Evolutionary conservation across 1,139 yeast species (phyloP).

Genomic region (Lodderomyces elongisporus): DNA sequence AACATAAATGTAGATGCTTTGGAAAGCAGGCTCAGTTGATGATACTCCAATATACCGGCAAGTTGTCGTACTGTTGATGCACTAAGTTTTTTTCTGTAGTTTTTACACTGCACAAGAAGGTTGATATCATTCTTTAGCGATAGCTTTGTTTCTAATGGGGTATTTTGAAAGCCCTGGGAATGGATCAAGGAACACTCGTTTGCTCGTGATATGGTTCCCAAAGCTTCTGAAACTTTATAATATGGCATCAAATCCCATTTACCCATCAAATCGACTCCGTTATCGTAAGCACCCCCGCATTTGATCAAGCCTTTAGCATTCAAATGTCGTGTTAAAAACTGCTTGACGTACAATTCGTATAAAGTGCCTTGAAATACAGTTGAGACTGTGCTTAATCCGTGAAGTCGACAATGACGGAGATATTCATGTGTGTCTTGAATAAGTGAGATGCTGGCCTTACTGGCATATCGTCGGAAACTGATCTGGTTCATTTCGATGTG

Average conservation of each 20-base stretch:
- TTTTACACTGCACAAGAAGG: conserved; percentile 58
- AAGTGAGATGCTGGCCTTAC: conserved; percentile 5
- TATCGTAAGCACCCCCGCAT: conserved; percentile 67
- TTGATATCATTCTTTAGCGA: conserved; percentile 25
- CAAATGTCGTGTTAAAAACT: conserved; percentile 39
- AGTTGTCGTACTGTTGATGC: conserved; percentile 55
- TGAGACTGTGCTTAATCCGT: conserved; percentile 23
- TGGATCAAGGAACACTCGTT: neutral
- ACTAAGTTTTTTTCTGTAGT: conserved; percentile 38
- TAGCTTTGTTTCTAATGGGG: conserved; percentile 6
- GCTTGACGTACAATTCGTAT: conserved; percentile 56
- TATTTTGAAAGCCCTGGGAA: neutral
- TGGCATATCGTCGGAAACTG: conserved; percentile 3
- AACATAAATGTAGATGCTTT: conserved; percentile 19
- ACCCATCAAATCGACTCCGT: conserved; percentile 67
- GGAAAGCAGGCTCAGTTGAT: conserved; percentile 20
- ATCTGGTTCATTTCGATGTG: too few relatives aligned
- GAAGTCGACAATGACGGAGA: conserved; percentile 24
- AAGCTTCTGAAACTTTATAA: conserved; percentile 10
- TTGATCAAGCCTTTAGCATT: conserved; percentile 36
- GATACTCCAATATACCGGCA: conserved; percentile 49
- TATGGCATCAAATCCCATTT: conserved; percentile 47
- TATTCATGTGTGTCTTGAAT: conserved; percentile 25
- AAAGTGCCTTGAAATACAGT: conserved; percentile 64
- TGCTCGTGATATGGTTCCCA: neutral